Percentiles rank a stretch among this genome's conserved stretches.
phyloP scores from a whole-genome alignment of 176 grass and related monocot species.

The Oryza longistaminata region DNA sequence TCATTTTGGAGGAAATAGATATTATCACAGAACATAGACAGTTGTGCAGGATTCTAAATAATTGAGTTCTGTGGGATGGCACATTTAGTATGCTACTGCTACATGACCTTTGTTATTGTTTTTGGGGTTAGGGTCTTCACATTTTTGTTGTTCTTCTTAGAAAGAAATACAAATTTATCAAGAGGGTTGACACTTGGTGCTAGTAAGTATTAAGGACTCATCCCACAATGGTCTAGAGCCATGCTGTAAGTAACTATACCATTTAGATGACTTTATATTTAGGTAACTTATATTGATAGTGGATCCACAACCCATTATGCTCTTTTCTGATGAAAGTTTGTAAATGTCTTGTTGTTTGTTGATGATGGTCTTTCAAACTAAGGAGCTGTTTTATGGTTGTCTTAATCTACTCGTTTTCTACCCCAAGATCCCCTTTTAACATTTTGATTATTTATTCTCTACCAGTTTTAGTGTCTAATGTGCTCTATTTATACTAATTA shows the following conservation, averaged over 20 bases:
- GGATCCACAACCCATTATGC: constrained; percentile 1
- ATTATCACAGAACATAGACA: not conserved
- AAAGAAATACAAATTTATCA: not conserved
- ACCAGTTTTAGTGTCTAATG: not conserved
- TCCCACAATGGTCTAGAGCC: not conserved
- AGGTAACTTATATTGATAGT: too few relatives aligned
- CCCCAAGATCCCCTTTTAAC: not conserved
- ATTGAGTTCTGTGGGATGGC: not conserved
- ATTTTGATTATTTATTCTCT: constrained; percentile 2
- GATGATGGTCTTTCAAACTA: not conserved
- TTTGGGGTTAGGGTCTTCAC: not conserved
- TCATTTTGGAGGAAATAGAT: not conserved
- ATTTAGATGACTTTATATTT: constrained; percentile 8
- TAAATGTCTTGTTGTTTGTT: constrained; percentile 33
- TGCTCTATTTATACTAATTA: not conserved
- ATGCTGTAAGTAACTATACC: constrained; percentile 2
- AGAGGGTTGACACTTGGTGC: not conserved
- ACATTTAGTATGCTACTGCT: not conserved
- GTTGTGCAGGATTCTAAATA: not conserved
- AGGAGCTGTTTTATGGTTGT: constrained; percentile 20
- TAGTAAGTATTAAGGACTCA: not conserved
- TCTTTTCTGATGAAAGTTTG: not conserved
- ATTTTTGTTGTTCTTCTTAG: constrained; percentile 7
- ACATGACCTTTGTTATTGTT: not conserved
- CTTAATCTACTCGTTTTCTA: constrained; percentile 7